These are phyloP conservation scores for Blastomyces silverae DNA, from an alignment of 2,329 filamentous ascomycete genomes.

Conservation along the genomic window DNA sequence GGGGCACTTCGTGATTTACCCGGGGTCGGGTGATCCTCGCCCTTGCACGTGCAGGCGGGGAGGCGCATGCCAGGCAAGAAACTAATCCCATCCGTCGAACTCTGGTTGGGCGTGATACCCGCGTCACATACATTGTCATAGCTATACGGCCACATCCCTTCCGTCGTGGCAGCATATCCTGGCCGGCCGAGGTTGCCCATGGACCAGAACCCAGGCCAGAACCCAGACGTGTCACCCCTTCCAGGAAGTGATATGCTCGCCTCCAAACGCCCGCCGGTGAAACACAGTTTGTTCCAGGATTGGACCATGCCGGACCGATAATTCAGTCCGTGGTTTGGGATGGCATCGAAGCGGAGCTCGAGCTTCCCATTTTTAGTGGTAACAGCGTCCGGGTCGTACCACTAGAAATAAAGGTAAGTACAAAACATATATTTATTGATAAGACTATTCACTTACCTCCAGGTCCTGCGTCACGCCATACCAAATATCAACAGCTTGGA, in stretches of 20 bases:
- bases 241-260: constrained; percentile 64
- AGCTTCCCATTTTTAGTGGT: constrained; percentile 57
- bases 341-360: constrained; percentile 59
- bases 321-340: constrained; percentile 57
- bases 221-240: constrained; percentile 58
- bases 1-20: constrained; percentile 61
- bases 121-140: constrained; percentile 62
- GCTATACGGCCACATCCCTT: constrained; percentile 68
- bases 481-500: constrained; percentile 62
- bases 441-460: constrained; percentile 43
- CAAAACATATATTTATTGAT: neutral
- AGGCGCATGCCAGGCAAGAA: constrained; percentile 63
- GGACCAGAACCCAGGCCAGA: constrained; percentile 70
- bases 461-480: constrained; percentile 65
- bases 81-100: constrained; percentile 58
- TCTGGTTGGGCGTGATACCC: constrained; percentile 67
- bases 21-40: constrained; percentile 58
- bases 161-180: constrained; percentile 62
- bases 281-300: constrained; percentile 67
- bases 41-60: constrained; percentile 59
- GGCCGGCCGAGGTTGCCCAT: constrained; percentile 67
- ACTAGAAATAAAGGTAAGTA: constrained; percentile 39
- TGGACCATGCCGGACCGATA: constrained; percentile 69
- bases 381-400: constrained; percentile 63
- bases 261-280: constrained; percentile 63